phyloP scores from a whole-genome alignment of 2,329 filamentous ascomycete genomes.

The Domatiomyces globalis region DNA sequence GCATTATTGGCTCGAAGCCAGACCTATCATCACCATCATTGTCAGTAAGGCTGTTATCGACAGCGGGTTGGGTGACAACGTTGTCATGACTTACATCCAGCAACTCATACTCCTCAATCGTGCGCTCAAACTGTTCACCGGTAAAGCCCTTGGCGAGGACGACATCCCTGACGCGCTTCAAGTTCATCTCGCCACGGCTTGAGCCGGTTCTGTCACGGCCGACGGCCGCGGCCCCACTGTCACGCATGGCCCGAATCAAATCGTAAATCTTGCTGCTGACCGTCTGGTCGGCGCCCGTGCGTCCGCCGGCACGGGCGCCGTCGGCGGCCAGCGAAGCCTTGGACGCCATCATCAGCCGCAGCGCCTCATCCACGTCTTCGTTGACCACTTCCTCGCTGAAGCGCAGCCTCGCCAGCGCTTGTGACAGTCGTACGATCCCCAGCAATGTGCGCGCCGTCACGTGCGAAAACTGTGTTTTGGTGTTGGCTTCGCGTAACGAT shows the following conservation, averaged over 20 bases:
- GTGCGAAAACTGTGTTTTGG: constrained; percentile 84
- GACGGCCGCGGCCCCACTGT: constrained; percentile 66
- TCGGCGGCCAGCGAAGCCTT: constrained; percentile 80
- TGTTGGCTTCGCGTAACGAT: constrained; percentile 71
- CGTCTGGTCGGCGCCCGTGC: constrained; percentile 47
- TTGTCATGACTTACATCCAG: constrained; percentile 60
- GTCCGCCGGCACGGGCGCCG: constrained; percentile 20
- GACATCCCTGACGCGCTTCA: constrained; percentile 77
- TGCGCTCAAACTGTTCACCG: constrained; percentile 73
- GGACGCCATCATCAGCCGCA: constrained; percentile 80
- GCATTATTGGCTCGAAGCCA: constrained; percentile 66
- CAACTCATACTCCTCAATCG: constrained; percentile 76
- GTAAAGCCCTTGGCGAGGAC: constrained; percentile 96
- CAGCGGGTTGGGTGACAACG: neutral
- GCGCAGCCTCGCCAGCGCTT: constrained; percentile 80
- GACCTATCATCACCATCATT: constrained; percentile 36
- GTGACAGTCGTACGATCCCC: constrained; percentile 80
- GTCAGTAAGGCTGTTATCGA: constrained; percentile 26
- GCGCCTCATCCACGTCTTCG: constrained; percentile 89
- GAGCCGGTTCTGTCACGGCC: constrained; percentile 58
- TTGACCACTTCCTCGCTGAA: constrained; percentile 74
- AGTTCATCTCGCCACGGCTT: constrained; percentile 58
- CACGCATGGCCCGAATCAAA: constrained; percentile 75
- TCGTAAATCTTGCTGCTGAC: constrained; percentile 88
- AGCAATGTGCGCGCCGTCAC: constrained; percentile 88